Evolutionary conservation across 345 rosid species (phyloP), one percentile per base, ranked within the genome.

Genomic region (Heritiera littoralis): DNA sequence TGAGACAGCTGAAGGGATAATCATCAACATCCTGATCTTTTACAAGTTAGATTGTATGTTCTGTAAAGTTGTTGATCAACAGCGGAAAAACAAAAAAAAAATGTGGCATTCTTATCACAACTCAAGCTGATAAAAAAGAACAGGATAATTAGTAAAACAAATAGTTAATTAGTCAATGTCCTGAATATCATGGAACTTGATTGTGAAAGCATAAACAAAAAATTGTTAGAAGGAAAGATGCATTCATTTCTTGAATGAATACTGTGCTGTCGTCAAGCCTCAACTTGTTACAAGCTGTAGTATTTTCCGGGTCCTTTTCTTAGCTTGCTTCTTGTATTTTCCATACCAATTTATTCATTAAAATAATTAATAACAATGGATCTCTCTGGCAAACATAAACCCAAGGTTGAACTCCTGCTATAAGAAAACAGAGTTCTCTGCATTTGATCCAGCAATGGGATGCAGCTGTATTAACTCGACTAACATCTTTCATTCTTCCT

Each of bases 401-500:
- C 12, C 12, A 66, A 68, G 73, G 55, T 68, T 68, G 73, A 68
- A 18, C 55, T 46, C 15, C n/a, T 20, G 17, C 71, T 23, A 23
- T 23, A 23, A 23, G 28, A 23, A 23, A 23, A 23, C 28, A 0
- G 28, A 23, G 28, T 23, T 23, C 28, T 23, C 28, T 23, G 28
- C 28, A 23, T 23, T 23, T 66, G 70, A 7, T 66, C 48, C 18
- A 66, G 41, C 71, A 66, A 66, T 66, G 72, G 69, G 72, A 43
- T 67, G 35, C 72, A 67, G 51, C 35, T 20, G 17, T 20, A 9
- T n/a, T 11, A 43, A 17, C 15, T 43, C 17, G 9, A 2, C 3
- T 43, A 32, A n/a, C 32, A 67, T 41, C 28, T 23, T 23, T 23
- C 28, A 23, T 23, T 23, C 28, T 23, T 23, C 28, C 28, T 23